A percentile compares a stretch with the other conserved stretches of the same genome.
Conservation (phyloP, 139 green algal species). For the Volvox reticuliferus region DNA sequence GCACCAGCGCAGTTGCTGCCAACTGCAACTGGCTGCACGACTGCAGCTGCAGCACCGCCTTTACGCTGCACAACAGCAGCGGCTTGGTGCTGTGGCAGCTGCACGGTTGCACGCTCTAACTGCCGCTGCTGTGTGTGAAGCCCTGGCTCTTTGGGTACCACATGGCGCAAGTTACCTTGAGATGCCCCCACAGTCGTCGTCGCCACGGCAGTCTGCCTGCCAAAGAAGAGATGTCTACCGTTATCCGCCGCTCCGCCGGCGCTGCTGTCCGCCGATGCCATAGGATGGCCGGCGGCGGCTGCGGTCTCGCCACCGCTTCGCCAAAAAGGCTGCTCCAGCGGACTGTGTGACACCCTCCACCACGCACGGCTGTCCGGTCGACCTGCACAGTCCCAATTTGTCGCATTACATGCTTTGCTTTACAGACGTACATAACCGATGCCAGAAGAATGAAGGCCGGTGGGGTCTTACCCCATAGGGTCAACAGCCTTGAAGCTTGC, state of each 20-base stretch:
- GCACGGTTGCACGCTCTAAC: neutral
- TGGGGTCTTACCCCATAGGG: too few species aligned
- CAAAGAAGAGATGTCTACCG: neutral
- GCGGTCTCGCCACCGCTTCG: too few species aligned
- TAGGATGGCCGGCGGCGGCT: neutral
- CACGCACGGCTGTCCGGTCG: constrained; percentile 18
- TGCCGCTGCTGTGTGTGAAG: neutral
- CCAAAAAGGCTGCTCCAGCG: neutral
- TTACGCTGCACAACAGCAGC: neutral
- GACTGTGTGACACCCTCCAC: neutral
- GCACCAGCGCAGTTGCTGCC: neutral
- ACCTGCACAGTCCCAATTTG: neutral
- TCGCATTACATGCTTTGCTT: too few species aligned
- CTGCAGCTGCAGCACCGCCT: neutral
- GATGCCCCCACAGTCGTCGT: neutral
- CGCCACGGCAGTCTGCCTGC: neutral
- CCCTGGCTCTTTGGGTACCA: neutral
- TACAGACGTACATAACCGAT: too few species aligned
- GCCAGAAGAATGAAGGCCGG: too few species aligned
- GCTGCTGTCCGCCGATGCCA: neutral
- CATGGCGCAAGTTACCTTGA: neutral
- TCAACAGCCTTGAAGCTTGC: too few species aligned
- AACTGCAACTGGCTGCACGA: neutral
- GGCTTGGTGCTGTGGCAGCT: neutral
- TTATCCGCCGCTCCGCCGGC: neutral